Evolutionary conservation across 352 stramenopile species (phyloP).

Genomic region (Globisporangium abappressorium): DNA sequence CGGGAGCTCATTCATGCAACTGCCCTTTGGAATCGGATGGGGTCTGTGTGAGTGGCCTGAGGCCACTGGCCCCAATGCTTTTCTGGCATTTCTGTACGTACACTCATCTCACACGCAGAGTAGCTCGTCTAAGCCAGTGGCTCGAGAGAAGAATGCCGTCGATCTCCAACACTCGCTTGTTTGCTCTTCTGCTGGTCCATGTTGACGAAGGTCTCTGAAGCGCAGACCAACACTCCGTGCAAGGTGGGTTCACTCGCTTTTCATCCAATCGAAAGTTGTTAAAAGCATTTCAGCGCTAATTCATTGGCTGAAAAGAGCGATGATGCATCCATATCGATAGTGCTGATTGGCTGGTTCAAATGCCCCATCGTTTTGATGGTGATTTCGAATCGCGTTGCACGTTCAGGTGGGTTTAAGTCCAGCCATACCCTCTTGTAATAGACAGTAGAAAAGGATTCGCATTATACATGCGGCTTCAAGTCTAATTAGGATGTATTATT

Average conservation of each 20-base stretch:
- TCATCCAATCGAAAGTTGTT: neutral
- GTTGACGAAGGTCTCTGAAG: conserved; percentile 3
- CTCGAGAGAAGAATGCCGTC: conserved; percentile 2
- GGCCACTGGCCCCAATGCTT: neutral
- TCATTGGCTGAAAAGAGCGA: neutral
- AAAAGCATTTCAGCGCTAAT: neutral
- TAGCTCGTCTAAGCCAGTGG: neutral
- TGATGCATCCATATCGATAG: neutral
- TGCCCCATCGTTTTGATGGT: neutral
- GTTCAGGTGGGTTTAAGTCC: neutral
- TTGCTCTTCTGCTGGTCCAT: neutral
- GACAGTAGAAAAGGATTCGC: neutral
- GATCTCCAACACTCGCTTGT: neutral
- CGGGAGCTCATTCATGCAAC: neutral
- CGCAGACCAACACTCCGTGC: neutral
- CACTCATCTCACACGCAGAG: neutral
- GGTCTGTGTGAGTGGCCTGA: neutral
- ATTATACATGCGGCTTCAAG: too few species aligned
- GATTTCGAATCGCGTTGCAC: neutral
- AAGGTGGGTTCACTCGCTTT: neutral
- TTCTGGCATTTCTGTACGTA: neutral
- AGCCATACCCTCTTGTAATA: neutral
- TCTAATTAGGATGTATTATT: neutral
- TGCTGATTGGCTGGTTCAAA: neutral
- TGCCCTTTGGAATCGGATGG: neutral